Evolutionary conservation across 1,284 basidiomycete species (phyloP), one percentile per base, ranked within the genome.

Genomic region (Somion occarium): DNA sequence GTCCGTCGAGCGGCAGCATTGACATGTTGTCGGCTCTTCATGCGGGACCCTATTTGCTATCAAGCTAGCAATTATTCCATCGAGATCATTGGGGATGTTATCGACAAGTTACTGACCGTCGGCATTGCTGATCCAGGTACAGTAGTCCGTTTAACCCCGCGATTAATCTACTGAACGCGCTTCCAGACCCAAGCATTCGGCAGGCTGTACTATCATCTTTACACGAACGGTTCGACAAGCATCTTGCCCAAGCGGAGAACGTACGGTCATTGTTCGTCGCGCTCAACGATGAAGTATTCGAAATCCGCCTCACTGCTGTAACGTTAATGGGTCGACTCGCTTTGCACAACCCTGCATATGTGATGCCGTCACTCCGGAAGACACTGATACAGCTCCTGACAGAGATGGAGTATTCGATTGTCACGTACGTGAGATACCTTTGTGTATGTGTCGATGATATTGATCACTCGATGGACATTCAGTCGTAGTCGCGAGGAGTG

Each of bases 191-290:
- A 1, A 76, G 73, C 22, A 98, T 97, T 55, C 79, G 95, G n/a
- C 82, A 88, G 57, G 88, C 89, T 0, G 97, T 99, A 1, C 77
- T 99, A 18, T 83, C 85, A 12, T 88, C 86, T 9, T 76, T 99
- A 37, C 93, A 98, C 63, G 91, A 95, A 60, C 87, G 93, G 39
- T 99, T 99, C 60, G 97, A 99, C 65, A 91, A 94, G 56, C 96
- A 99, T 65, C 80, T 99, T n/a, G 93, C 97, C 1, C 97, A 99
- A 69, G 94, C 96, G 0, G 97, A 99, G 69, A 97, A 98, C 63
- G 94, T 99, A 9, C 85, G 95, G 9, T 96, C 93, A 11, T 75
- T 99, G 15, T 99, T 99, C 70, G 94, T 99, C 57, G 98, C 96
- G 0, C 79, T 99, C 52, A 99, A 99, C 64, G 97, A 99, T 62